These are phyloP conservation scores for Naganishia antarctica DNA, from an alignment of 768 basidiomycete species.

Conservation along the genomic window DNA sequence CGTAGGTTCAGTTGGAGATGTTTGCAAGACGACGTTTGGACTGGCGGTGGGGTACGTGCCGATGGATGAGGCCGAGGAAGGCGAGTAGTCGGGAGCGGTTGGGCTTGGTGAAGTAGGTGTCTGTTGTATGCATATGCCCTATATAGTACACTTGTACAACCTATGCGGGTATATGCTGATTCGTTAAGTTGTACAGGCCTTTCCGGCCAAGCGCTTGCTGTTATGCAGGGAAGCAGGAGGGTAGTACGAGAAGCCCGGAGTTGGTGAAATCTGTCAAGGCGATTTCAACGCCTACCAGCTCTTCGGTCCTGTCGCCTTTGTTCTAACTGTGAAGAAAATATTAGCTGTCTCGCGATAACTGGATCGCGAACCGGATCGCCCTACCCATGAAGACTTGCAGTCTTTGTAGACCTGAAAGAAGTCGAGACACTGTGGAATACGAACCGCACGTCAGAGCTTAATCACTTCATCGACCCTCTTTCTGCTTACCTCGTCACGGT, in stretches of 20 bases:
- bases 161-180: too few species aligned
- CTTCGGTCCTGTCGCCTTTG: slow-evolving; percentile 42
- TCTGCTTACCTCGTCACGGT: slow-evolving; percentile 42
- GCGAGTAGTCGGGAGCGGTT: too few species aligned
- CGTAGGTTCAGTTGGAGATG: too few species aligned
- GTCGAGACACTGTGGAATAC: slow-evolving; percentile 30
- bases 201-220: too few species aligned
- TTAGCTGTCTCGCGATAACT: background rate
- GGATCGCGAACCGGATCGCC: slow-evolving; percentile 1
- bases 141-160: background rate
- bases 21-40: too few species aligned
- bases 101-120: too few species aligned
- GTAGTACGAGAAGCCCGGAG: too few species aligned
- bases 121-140: background rate
- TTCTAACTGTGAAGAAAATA: slow-evolving; percentile 29
- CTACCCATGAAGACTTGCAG: slow-evolving; percentile 48
- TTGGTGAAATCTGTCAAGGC: background rate
- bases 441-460: too few species aligned
- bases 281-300: slow-evolving; percentile 10
- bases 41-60: too few species aligned
- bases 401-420: slow-evolving; percentile 42
- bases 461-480: background rate
- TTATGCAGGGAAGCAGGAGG: too few species aligned
- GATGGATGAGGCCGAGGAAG: too few species aligned
- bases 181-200: too few species aligned